These are phyloP conservation scores for Coleophoma eucalyptorum DNA, from an alignment of 2,329 filamentous ascomycete species.

Conservation along the genomic window DNA sequence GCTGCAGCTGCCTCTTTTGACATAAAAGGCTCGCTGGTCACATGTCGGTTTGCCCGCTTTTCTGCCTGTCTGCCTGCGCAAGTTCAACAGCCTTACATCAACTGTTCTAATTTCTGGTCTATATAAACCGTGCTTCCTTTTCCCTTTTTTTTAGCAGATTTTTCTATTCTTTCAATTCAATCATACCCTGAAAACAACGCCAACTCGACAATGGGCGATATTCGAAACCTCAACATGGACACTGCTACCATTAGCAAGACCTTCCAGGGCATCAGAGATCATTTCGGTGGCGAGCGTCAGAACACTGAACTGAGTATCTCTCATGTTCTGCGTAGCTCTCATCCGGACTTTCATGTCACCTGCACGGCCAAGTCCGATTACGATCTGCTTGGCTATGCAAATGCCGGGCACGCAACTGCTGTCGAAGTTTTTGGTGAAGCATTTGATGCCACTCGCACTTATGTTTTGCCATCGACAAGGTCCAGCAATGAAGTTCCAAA, in stretches of 20 bases:
- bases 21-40: too few relatives aligned
- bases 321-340: constrained; percentile 4
- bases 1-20: too few relatives aligned
- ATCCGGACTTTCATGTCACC: constrained; percentile 10
- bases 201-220: neutral
- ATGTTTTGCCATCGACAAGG: neutral
- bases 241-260: constrained; percentile 1
- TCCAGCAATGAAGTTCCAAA: too few relatives aligned
- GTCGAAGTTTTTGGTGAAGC: constrained; percentile 2
- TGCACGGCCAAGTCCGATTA: constrained; percentile 1
- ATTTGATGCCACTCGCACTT: constrained; percentile 5
- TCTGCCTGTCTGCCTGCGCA: too few relatives aligned
- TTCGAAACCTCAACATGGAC: neutral
- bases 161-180: too few relatives aligned
- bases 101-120: too few relatives aligned
- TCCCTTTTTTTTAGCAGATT: too few relatives aligned
- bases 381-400: constrained; percentile 17
- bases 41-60: too few relatives aligned
- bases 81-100: too few relatives aligned
- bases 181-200: neutral
- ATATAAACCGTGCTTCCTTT: too few relatives aligned
- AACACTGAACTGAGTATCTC: constrained; percentile 10
- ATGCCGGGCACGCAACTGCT: constrained; percentile 10
- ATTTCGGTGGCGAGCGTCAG: constrained; percentile 2
- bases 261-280: constrained; percentile 8